Evolutionary conservation across 2,329 filamentous ascomycete species (phyloP).

Genomic region (Zopfia rhizophila): DNA sequence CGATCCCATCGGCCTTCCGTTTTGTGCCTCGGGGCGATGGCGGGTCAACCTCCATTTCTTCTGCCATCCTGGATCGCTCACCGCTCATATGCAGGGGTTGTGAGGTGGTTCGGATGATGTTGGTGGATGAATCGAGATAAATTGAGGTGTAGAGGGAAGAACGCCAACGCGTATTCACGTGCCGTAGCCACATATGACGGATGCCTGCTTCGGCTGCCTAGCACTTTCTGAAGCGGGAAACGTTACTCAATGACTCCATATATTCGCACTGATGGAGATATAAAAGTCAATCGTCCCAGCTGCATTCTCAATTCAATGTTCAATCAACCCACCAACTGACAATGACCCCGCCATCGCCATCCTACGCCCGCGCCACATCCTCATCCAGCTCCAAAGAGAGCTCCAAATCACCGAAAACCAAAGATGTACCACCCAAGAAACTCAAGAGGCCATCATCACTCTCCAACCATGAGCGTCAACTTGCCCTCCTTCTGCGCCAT

Average conservation of each 20-base stretch:
- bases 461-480: not conserved
- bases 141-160: constrained; percentile 18
- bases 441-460: constrained; percentile 4
- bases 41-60: constrained; percentile 41
- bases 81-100: too few species aligned
- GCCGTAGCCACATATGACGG: not conserved
- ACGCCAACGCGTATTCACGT: constrained; percentile 36
- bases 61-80: constrained; percentile 31
- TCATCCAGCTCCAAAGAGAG: constrained; percentile 22
- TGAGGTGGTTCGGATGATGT: constrained; percentile 10
- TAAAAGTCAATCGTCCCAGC: too few species aligned
- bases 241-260: too few species aligned
- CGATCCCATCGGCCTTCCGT: constrained; percentile 46
- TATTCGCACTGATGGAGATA: too few species aligned
- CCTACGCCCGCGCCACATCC: constrained; percentile 31
- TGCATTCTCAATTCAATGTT: too few species aligned
- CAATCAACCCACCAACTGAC: not conserved
- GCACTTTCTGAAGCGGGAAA: too few species aligned
- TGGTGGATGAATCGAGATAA: constrained; percentile 15
- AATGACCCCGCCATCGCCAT: constrained; percentile 16
- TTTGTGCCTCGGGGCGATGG: constrained; percentile 47
- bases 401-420: constrained; percentile 4
- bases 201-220: not conserved
- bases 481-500: not conserved
- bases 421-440: not conserved